Evolutionary conservation across 176 grass and related monocot species (phyloP).

Genomic region (Triticum monococcum): DNA sequence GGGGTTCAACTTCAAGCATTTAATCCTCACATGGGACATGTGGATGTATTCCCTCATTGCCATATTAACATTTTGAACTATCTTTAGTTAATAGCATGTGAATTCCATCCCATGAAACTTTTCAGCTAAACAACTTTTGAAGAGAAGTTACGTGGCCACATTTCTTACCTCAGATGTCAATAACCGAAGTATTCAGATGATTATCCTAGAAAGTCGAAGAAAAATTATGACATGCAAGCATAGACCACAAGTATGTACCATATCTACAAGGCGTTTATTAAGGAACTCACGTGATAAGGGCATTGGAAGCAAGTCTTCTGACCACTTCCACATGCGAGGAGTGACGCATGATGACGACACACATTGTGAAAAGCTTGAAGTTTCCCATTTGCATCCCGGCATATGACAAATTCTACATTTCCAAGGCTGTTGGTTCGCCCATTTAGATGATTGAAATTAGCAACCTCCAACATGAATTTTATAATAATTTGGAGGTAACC

Average conservation of each 20-base stretch:
- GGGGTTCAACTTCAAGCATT: neutral
- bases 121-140: neutral
- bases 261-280: constrained; percentile 11
- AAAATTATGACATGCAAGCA: neutral
- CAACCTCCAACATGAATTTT: constrained; percentile 19
- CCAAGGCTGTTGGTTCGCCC: constrained; percentile 61
- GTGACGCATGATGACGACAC: constrained; percentile 82
- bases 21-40: neutral
- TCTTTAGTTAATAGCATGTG: neutral
- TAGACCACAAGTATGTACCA: neutral
- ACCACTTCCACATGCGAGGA: constrained; percentile 75
- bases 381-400: constrained; percentile 59
- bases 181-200: neutral
- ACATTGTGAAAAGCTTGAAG: constrained; percentile 92
- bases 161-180: neutral
- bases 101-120: neutral
- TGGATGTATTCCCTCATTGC: neutral
- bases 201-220: neutral
- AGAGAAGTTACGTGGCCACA: neutral
- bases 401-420: constrained; percentile 81
- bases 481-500: neutral
- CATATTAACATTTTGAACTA: neutral
- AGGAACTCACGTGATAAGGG: constrained; percentile 87
- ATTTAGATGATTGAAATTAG: constrained; percentile 47
- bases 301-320: constrained; percentile 94